Percentiles rank a stretch among this genome's conserved stretches.
phyloP scores from a whole-genome alignment of 306 rosid genomes.

The Vicia faba region DNA sequence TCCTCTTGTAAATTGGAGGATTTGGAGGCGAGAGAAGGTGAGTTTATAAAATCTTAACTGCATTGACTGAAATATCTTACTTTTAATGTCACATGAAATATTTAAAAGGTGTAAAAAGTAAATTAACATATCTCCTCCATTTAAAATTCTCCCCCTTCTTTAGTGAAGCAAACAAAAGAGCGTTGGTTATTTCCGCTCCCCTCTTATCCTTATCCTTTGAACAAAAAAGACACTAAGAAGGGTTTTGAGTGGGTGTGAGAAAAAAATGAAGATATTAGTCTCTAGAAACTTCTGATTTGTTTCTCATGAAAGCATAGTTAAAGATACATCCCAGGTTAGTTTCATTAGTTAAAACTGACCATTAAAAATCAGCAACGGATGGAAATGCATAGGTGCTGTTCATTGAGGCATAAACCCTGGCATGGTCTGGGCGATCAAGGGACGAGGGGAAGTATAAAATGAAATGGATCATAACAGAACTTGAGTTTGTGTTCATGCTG shows the following conservation, averaged over 20 bases:
- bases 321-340: background rate
- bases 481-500: slow-evolving; percentile 7
- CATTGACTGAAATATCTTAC: background rate
- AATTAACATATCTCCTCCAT: background rate
- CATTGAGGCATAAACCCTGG: background rate
- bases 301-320: too few species aligned
- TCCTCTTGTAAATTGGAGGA: background rate
- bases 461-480: background rate
- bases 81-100: background rate
- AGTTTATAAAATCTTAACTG: background rate
- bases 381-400: slow-evolving; percentile 6
- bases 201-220: background rate
- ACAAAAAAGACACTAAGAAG: background rate
- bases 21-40: background rate
- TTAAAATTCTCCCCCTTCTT: background rate
- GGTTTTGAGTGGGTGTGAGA: background rate
- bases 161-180: background rate
- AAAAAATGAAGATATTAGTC: background rate
- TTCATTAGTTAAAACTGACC: slow-evolving; percentile 16
- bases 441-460: background rate
- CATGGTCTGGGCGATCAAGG: too few species aligned
- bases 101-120: background rate
- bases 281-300: too few species aligned
- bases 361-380: background rate
- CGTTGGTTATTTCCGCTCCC: background rate